Evolutionary conservation across 148 eudicot genomes (phyloP).

Genomic region (Talinum fruticosum): DNA sequence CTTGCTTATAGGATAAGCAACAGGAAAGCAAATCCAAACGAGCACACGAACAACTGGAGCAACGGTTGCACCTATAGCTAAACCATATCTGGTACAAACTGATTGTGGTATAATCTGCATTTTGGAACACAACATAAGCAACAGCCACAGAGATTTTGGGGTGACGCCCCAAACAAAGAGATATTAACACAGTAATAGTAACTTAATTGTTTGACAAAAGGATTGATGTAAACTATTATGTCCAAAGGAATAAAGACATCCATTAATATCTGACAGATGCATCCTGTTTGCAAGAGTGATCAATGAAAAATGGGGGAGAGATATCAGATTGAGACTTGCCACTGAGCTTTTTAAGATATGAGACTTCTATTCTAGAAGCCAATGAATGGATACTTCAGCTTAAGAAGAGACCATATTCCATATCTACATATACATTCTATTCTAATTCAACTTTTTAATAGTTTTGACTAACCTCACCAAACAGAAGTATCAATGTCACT

Average conservation of each 20-base stretch:
- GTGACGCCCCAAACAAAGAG: background rate
- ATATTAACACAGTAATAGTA: too few relatives aligned
- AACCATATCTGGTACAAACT: conserved; percentile 86
- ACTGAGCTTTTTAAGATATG: background rate
- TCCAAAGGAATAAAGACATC: background rate
- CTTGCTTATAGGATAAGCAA: conserved; percentile 99
- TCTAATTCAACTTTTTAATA: background rate
- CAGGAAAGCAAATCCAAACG: conserved; percentile 90
- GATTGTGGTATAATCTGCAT: conserved; percentile 96
- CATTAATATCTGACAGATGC: background rate
- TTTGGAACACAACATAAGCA: background rate
- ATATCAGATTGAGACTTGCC: background rate
- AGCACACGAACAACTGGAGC: conserved; percentile 90
- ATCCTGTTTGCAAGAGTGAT: background rate
- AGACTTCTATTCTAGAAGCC: too few relatives aligned
- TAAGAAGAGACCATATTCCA: conserved; percentile 4
- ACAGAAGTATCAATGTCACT: conserved; percentile 84
- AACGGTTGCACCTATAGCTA: conserved; percentile 87
- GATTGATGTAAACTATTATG: background rate
- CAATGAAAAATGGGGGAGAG: background rate
- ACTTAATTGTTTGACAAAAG: background rate
- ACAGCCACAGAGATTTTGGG: background rate
- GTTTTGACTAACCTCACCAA: conserved; percentile 77
- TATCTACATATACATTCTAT: too few relatives aligned
- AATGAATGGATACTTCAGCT: background rate